These are phyloP conservation scores for Termitomyces sp. DNA, from an alignment of 768 basidiomycete genomes.

Conservation along the genomic window DNA sequence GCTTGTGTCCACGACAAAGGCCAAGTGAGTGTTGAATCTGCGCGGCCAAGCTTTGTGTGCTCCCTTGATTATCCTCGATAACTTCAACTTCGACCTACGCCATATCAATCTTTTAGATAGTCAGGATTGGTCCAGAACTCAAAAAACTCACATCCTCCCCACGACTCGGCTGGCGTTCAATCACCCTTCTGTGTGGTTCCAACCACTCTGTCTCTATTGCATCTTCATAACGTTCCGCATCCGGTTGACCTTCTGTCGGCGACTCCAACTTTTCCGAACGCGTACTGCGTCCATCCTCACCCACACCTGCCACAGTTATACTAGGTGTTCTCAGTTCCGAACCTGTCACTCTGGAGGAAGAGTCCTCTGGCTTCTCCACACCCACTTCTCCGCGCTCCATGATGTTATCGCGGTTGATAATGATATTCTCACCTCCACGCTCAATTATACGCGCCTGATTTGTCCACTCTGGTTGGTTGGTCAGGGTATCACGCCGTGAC, in stretches of 20 bases:
- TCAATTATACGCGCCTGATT: slow-evolving; percentile 67
- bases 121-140: background rate
- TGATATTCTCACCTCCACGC: slow-evolving; percentile 63
- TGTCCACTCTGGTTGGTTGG: slow-evolving; percentile 68
- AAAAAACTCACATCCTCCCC: slow-evolving; percentile 58
- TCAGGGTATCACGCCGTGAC: slow-evolving; percentile 61
- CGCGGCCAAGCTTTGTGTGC: slow-evolving; percentile 6
- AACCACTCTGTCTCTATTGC: slow-evolving; percentile 52
- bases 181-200: slow-evolving; percentile 62
- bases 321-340: slow-evolving; percentile 12
- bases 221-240: slow-evolving; percentile 40
- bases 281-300: slow-evolving; percentile 12
- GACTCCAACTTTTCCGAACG: slow-evolving; percentile 5
- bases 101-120: background rate
- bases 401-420: slow-evolving; percentile 75
- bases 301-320: slow-evolving; percentile 7
- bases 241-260: slow-evolving; percentile 14
- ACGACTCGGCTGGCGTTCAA: slow-evolving; percentile 54
- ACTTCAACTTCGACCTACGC: slow-evolving; percentile 61
- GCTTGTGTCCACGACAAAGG: slow-evolving; percentile 5
- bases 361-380: slow-evolving; percentile 3
- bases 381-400: slow-evolving; percentile 35
- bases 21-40: slow-evolving; percentile 10
- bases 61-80: slow-evolving; percentile 30
- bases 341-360: slow-evolving; percentile 2